Percentiles rank a stretch among this genome's conserved stretches.
Evolutionary conservation across 148 eudicot genomes (phyloP).

Genomic region (Euryodendron excelsum): DNA sequence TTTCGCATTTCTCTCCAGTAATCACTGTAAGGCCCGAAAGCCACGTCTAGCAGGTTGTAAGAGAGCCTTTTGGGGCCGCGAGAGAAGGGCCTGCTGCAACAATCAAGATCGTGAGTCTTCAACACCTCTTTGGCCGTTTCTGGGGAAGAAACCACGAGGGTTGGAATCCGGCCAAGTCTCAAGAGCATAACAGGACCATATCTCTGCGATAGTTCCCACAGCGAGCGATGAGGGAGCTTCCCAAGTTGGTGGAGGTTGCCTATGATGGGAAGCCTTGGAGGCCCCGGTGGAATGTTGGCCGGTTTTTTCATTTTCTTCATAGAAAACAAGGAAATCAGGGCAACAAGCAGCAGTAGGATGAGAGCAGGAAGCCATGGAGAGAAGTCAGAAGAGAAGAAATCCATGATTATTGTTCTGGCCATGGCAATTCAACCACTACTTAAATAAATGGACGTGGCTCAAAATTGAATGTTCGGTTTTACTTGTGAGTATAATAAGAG

Average conservation of each 20-base stretch:
- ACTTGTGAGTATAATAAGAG: too few species aligned
- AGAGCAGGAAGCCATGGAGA: background rate
- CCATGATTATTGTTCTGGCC: background rate
- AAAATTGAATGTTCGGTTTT: too few species aligned
- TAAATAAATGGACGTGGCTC: too few species aligned
- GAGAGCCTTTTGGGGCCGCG: background rate
- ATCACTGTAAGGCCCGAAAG: background rate
- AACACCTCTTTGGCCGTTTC: background rate
- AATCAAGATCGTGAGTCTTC: background rate
- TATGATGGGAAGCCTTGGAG: background rate
- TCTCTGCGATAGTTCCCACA: background rate
- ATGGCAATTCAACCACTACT: too few species aligned
- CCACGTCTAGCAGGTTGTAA: background rate
- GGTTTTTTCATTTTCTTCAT: background rate
- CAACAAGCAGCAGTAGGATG: background rate
- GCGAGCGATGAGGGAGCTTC: background rate
- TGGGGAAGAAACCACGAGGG: background rate
- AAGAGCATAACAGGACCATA: background rate
- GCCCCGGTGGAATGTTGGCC: background rate
- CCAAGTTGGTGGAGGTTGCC: conserved; percentile 9
- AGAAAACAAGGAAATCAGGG: background rate
- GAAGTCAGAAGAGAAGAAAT: background rate
- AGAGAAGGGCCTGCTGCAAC: conserved; percentile 5
- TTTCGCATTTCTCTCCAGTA: conserved; percentile 1
- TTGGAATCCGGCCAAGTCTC: background rate